Evolutionary conservation across 2,329 filamentous ascomycete species (phyloP).

Genomic region (Fusarium albidum): DNA sequence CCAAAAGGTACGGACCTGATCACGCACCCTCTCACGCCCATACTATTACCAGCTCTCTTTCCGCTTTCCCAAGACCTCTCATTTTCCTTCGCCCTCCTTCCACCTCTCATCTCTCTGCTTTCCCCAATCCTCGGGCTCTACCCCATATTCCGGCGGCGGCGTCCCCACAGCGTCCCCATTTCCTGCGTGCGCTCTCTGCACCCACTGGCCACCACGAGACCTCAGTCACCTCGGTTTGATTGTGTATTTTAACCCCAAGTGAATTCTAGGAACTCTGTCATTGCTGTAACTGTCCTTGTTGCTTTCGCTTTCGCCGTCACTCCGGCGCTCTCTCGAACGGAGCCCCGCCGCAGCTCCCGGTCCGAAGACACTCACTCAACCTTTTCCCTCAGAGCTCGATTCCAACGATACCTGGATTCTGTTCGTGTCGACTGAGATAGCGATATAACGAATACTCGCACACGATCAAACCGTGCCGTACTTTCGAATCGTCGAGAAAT

Average conservation of each 20-base stretch:
- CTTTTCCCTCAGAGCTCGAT: neutral
- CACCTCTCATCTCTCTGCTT: conserved; percentile 13
- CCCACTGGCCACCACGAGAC: conserved; percentile 12
- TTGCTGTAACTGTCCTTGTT: neutral
- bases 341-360: neutral
- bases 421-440: conserved; percentile 7
- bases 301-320: neutral
- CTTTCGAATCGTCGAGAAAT: neutral
- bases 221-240: conserved; percentile 12
- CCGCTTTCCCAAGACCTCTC: conserved; percentile 9
- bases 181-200: conserved; percentile 19
- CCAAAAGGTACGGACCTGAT: conserved; percentile 14
- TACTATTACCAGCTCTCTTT: conserved; percentile 12
- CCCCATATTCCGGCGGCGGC: conserved; percentile 37
- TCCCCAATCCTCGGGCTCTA: conserved; percentile 27
- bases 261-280: conserved; percentile 1
- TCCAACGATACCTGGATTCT: neutral
- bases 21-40: neutral
- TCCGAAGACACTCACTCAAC: neutral
- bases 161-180: conserved; percentile 39
- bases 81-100: conserved; percentile 6
- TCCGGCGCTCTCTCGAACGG: neutral
- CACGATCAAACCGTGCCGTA: conserved; percentile 3
- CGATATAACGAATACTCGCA: conserved; percentile 1
- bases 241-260: conserved; percentile 12